Conservation (phyloP, 164 flowering plant genomes). For the Umbellularia californica region DNA sequence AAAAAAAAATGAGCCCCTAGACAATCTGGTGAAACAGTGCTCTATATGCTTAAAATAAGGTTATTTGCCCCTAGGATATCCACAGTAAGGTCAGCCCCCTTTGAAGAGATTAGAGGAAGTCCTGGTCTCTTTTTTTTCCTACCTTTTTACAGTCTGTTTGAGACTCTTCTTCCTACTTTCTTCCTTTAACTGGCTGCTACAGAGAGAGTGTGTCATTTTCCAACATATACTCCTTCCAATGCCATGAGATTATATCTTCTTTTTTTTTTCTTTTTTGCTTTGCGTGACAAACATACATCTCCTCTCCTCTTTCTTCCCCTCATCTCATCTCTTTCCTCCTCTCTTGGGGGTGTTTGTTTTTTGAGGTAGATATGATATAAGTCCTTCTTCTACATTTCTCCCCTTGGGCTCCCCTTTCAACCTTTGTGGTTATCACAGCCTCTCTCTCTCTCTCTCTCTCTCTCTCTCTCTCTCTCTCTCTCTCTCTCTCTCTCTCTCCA, state of each 20-base stretch:
- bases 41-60: too few relatives aligned
- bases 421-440: not conserved
- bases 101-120: not conserved
- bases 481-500: constrained; percentile 6
- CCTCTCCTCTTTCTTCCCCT: not conserved
- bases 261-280: not conserved
- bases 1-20: too few relatives aligned
- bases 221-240: not conserved
- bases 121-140: not conserved
- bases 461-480: constrained; percentile 2
- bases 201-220: not conserved
- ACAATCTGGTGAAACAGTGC: too few relatives aligned
- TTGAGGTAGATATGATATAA: not conserved
- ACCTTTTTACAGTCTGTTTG: too few relatives aligned
- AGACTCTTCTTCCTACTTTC: too few relatives aligned
- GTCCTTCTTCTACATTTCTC: not conserved
- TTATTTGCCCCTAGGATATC: too few relatives aligned
- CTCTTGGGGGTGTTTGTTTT: not conserved
- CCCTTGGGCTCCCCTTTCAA: not conserved
- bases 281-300: not conserved
- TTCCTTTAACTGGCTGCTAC: too few relatives aligned
- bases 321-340: not conserved
- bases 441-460: constrained; percentile 2
- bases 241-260: not conserved
- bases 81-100: too few relatives aligned